Evolutionary conservation across 2,329 filamentous ascomycete species (phyloP).

Genomic region (Pestalotiopsis sp.): DNA sequence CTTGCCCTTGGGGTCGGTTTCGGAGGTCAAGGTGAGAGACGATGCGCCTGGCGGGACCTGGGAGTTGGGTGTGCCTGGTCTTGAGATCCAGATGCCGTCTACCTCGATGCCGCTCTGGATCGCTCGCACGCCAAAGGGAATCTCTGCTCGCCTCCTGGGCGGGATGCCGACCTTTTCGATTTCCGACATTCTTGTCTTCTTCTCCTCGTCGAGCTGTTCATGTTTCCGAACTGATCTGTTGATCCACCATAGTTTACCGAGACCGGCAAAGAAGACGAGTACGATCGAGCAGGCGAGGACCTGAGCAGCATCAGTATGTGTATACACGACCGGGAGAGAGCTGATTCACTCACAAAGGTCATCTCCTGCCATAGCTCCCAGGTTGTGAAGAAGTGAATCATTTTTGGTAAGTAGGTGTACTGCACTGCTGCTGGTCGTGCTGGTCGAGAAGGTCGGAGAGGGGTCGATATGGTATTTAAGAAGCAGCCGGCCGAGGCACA

Average conservation of each 20-base stretch:
- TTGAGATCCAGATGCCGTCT: conserved; percentile 79
- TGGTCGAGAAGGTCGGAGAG: neutral
- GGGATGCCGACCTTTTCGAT: conserved; percentile 56
- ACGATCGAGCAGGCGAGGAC: conserved; percentile 71
- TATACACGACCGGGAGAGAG: neutral
- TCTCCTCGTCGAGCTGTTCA: conserved; percentile 66
- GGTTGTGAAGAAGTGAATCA: conserved; percentile 57
- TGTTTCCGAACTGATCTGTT: conserved; percentile 57
- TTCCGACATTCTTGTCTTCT: conserved; percentile 52
- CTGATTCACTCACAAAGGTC: conserved; percentile 69
- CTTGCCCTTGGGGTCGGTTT: conserved; percentile 24
- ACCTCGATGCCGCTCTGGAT: conserved; percentile 81
- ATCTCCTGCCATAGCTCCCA: conserved; percentile 90
- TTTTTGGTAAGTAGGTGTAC: conserved; percentile 35
- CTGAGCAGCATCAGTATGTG: conserved; percentile 42
- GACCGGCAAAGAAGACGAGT: conserved; percentile 67
- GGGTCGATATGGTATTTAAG: neutral
- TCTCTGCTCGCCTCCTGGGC: conserved; percentile 50
- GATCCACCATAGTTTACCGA: conserved; percentile 65
- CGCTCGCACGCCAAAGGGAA: conserved; percentile 85
- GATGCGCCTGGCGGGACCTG: conserved; percentile 22
- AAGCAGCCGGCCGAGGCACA: neutral
- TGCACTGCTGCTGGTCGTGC: neutral
- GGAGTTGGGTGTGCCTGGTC: conserved; percentile 41
- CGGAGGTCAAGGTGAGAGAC: conserved; percentile 22